Conservation (phyloP, 805 yeast genomes). For the Cyberlindnera euphorbiae region DNA sequence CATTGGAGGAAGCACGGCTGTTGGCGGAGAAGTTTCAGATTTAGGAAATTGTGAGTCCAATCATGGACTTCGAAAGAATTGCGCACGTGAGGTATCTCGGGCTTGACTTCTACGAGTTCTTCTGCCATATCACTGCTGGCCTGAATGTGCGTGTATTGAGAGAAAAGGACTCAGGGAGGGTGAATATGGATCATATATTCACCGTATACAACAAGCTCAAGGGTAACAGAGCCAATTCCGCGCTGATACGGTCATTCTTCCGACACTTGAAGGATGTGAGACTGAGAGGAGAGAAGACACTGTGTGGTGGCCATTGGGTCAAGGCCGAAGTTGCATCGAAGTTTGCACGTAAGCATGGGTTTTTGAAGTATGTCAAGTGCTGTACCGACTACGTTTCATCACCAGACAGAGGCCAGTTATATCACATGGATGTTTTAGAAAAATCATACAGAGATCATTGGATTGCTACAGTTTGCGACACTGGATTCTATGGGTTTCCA, state of each 20-base stretch:
- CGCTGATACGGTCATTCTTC: slow-evolving; percentile 15
- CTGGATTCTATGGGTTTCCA: slow-evolving; percentile 20
- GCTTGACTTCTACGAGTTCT: slow-evolving; percentile 22
- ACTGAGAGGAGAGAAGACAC: slow-evolving; percentile 20
- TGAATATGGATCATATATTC: slow-evolving; percentile 26
- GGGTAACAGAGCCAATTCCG: slow-evolving; percentile 7
- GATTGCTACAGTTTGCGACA: slow-evolving; percentile 12
- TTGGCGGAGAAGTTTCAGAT: slow-evolving; percentile 20
- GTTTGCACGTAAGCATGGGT: slow-evolving; percentile 19
- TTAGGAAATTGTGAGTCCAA: slow-evolving; percentile 14
- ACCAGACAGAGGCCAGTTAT: slow-evolving; percentile 13
- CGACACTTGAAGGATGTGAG: slow-evolving; percentile 8
- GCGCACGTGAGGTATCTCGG: slow-evolving; percentile 25
- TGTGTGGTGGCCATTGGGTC: slow-evolving; percentile 30
- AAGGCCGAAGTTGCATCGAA: slow-evolving; percentile 10
- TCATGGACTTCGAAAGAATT: slow-evolving; percentile 23
- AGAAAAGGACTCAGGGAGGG: slow-evolving; percentile 10
- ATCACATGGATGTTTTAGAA: slow-evolving; percentile 10
- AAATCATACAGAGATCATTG: slow-evolving; percentile 9
- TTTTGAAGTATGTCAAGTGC: slow-evolving; percentile 11
- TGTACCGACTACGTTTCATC: slow-evolving; percentile 14
- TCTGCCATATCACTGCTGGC: slow-evolving; percentile 16
- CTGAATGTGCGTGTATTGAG: slow-evolving; percentile 23
- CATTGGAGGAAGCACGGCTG: slow-evolving; percentile 20
- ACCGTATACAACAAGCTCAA: slow-evolving; percentile 15